Percentiles rank a stretch among this genome's conserved stretches.
Conservation (phyloP, 176 grass and related monocot species). For the Urochloa ruziziensis region DNA sequence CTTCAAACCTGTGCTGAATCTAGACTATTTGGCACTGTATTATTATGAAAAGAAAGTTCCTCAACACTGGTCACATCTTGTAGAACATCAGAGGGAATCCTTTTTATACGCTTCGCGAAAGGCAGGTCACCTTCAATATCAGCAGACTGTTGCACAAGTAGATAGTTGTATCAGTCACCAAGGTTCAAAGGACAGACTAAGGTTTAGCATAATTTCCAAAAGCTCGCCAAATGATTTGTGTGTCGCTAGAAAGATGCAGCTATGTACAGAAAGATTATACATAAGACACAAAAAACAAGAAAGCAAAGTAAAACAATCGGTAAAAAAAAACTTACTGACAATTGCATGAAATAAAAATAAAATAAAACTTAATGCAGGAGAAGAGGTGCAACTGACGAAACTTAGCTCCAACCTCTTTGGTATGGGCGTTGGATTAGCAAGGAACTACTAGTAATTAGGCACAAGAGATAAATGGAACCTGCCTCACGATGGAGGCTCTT, state of each 20-base stretch:
- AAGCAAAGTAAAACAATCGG: neutral
- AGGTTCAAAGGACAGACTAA: neutral
- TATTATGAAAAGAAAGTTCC: constrained; percentile 84
- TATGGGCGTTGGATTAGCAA: too few species aligned
- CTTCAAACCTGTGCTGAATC: constrained; percentile 69
- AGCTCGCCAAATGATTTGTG: constrained; percentile 13
- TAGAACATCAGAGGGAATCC: constrained; percentile 78
- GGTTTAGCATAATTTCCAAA: constrained; percentile 17
- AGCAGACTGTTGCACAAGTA: constrained; percentile 43
- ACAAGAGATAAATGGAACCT: too few species aligned
- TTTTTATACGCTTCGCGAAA: constrained; percentile 73
- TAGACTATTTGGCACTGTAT: constrained; percentile 53
- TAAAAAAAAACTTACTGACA: neutral
- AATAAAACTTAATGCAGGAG: neutral
- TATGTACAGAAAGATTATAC: neutral
- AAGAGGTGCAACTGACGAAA: neutral
- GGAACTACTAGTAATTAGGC: too few species aligned
- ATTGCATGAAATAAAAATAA: neutral
- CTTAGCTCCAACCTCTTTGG: neutral
- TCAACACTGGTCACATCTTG: constrained; percentile 85
- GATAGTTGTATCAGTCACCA: constrained; percentile 31
- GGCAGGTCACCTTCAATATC: constrained; percentile 69
- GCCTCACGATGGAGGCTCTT: too few species aligned
- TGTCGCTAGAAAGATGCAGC: neutral
- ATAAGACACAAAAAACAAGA: neutral